phyloP scores from a whole-genome alignment of 2,329 filamentous ascomycete species.

The Exophiala bonariae region DNA sequence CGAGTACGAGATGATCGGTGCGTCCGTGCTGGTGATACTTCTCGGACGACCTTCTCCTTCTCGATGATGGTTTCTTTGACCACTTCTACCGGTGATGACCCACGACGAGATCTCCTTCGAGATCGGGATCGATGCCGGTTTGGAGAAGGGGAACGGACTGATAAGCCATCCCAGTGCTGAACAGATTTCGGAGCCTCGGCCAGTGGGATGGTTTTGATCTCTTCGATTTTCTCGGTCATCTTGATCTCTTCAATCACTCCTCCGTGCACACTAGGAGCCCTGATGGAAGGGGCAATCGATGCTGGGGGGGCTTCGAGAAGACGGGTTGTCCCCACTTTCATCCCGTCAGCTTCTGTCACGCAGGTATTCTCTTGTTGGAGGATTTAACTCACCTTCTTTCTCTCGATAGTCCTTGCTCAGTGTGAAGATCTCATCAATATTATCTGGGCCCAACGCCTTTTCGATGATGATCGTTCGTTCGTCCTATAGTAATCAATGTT shows the following conservation, averaged over 20 bases:
- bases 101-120: conserved; percentile 22
- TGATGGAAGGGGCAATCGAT: conserved; percentile 9
- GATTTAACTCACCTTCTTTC: conserved; percentile 19
- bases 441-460: conserved; percentile 81
- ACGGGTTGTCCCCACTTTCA: conserved; percentile 28
- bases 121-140: conserved; percentile 34
- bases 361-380: background rate
- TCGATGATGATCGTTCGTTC: conserved; percentile 73
- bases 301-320: conserved; percentile 32
- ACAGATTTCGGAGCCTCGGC: conserved; percentile 33
- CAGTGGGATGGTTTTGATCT: conserved; percentile 26
- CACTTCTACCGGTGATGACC: conserved; percentile 22
- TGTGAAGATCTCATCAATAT: conserved; percentile 86
- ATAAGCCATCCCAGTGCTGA: conserved; percentile 33
- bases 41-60: conserved; percentile 24
- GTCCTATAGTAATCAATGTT: conserved; percentile 60
- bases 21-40: conserved; percentile 26
- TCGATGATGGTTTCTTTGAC: conserved; percentile 26
- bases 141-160: conserved; percentile 26
- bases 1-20: conserved; percentile 26
- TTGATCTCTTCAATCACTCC: conserved; percentile 20
- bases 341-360: conserved; percentile 11
- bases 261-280: conserved; percentile 43
- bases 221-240: conserved; percentile 20
- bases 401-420: conserved; percentile 72